A percentile compares a stretch with the other conserved stretches of the same genome.
These are phyloP conservation scores for Nemania sp. DNA, from an alignment of 2,329 filamentous ascomycete species.

Conservation along the genomic window DNA sequence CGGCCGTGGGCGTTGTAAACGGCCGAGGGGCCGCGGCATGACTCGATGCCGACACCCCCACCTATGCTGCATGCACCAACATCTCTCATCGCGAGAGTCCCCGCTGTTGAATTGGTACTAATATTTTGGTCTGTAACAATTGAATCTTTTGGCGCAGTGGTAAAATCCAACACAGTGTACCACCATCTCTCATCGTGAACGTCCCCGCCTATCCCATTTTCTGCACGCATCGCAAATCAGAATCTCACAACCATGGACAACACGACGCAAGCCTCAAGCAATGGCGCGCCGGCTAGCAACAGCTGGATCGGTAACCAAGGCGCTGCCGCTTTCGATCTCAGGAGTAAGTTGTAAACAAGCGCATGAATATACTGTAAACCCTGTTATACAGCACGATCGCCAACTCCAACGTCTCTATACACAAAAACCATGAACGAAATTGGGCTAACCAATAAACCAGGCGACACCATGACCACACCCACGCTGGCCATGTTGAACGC, in stretches of 20 bases:
- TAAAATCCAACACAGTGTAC: no score
- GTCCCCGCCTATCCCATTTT: slow-evolving; percentile 2
- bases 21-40: no score
- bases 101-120: no score
- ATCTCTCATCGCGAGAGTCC: no score
- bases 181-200: background rate
- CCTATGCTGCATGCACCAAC: no score
- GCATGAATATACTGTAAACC: background rate
- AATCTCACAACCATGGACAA: background rate
- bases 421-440: background rate
- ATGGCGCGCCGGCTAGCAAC: slow-evolving; percentile 24
- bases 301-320: slow-evolving; percentile 39
- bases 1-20: no score
- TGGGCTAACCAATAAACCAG: slow-evolving; percentile 39
- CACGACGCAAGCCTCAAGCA: background rate
- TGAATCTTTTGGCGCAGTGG: no score
- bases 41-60: no score
- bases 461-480: slow-evolving; percentile 71
- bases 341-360: slow-evolving; percentile 32
- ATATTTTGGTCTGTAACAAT: no score
- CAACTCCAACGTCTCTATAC: no score
- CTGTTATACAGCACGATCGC: no score
- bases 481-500: slow-evolving; percentile 72
- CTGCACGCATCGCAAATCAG: background rate
- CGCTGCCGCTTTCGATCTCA: slow-evolving; percentile 39